A percentile compares a stretch with the other conserved stretches of the same genome.
These are phyloP conservation scores for Mytilinidion resinicola DNA, from an alignment of 495 filamentous ascomycete species.

Conservation along the genomic window DNA sequence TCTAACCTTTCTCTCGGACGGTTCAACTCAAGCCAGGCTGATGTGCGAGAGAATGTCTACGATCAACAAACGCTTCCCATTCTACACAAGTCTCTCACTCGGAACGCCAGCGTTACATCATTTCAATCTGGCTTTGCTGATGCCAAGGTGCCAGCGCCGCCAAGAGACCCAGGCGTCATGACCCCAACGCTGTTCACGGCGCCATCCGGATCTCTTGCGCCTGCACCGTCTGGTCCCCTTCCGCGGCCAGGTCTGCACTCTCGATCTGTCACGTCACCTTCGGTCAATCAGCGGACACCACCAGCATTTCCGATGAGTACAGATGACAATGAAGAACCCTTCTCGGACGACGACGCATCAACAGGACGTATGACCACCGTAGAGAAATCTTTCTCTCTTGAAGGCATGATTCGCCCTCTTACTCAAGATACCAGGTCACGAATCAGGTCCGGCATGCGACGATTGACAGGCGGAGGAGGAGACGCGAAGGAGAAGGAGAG, in stretches of 20 bases:
- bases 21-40: constrained; percentile 38
- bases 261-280: constrained; percentile 37
- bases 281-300: constrained; percentile 20
- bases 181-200: constrained; percentile 49
- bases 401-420: constrained; percentile 27
- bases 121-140: constrained; percentile 88
- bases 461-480: constrained; percentile 30
- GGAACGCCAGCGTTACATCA: constrained; percentile 64
- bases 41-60: constrained; percentile 79
- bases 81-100: constrained; percentile 69
- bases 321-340: constrained; percentile 32
- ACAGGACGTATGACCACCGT: constrained; percentile 6
- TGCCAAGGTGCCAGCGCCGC: constrained; percentile 46
- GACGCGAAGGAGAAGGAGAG: constrained; percentile 28
- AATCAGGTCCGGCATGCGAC: constrained; percentile 28
- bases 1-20: constrained; percentile 36
- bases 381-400: constrained; percentile 16
- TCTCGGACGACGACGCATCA: constrained; percentile 37
- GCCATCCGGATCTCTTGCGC: neutral
- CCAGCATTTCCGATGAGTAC: constrained; percentile 17
- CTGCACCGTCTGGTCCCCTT: neutral
- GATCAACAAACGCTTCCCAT: constrained; percentile 92
- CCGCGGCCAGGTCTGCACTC: constrained; percentile 35
- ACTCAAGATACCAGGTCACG: constrained; percentile 25
- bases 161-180: constrained; percentile 56